Percentiles rank a stretch among this genome's conserved stretches.
Evolutionary conservation across 2,329 filamentous ascomycete genomes (phyloP).

Genomic region (Proliferodiscus dingleyae): DNA sequence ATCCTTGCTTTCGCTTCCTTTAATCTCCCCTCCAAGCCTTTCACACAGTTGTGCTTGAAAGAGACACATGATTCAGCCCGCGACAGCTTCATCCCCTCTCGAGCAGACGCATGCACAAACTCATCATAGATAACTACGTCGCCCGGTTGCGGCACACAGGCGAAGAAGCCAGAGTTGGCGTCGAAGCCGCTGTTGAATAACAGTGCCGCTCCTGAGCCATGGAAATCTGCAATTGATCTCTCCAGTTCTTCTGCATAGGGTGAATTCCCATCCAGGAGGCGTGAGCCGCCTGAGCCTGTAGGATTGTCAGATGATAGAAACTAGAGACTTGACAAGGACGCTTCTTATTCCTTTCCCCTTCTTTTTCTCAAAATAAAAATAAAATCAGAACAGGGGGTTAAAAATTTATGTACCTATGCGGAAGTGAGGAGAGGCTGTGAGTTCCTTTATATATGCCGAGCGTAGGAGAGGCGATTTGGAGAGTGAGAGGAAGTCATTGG

Average conservation of each 20-base stretch:
- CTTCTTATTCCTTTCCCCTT: no score
- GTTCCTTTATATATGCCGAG: slow-evolving; percentile 14
- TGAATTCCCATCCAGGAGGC: slow-evolving; percentile 62
- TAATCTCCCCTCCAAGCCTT: slow-evolving; percentile 29
- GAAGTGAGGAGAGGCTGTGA: slow-evolving; percentile 13
- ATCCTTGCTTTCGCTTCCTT: slow-evolving; percentile 23
- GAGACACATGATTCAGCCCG: slow-evolving; percentile 35
- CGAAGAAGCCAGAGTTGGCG: slow-evolving; percentile 48
- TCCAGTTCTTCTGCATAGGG: slow-evolving; percentile 56
- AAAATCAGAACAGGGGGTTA: no score
- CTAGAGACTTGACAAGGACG: no score
- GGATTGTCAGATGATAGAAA: no score
- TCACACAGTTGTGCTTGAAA: slow-evolving; percentile 55
- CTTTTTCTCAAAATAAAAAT: no score
- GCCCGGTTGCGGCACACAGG: slow-evolving; percentile 45
- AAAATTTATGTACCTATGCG: slow-evolving; percentile 12
- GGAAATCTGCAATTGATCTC: slow-evolving; percentile 52
- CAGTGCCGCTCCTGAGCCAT: slow-evolving; percentile 51
- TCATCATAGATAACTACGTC: slow-evolving; percentile 60
- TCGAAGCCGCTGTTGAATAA: slow-evolving; percentile 56
- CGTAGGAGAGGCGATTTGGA: slow-evolving; percentile 16
- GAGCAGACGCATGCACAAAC: slow-evolving; percentile 59
- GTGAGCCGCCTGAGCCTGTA: slow-evolving; percentile 44
- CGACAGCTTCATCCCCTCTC: slow-evolving; percentile 40
- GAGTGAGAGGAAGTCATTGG: slow-evolving; percentile 28